Conservation (phyloP, 2,329 filamentous ascomycete species). For the Fusarium kyushuense region DNA sequence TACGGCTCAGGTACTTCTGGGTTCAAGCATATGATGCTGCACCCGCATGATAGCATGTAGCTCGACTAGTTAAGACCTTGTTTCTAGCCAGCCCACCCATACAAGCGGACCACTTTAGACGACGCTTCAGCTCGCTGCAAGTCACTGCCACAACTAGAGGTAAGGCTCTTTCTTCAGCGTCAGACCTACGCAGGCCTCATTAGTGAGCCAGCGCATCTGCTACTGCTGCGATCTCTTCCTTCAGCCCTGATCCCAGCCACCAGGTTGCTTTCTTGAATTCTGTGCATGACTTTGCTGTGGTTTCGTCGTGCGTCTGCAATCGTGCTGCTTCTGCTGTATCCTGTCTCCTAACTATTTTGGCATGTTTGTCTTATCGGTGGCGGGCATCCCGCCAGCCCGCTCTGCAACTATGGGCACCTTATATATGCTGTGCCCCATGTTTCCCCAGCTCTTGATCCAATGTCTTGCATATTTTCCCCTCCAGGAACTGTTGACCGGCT, state of each 20-base stretch:
- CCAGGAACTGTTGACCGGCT: slow-evolving; percentile 42
- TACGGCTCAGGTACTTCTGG: slow-evolving; percentile 37
- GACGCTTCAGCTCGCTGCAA: slow-evolving; percentile 33
- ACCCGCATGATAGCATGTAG: slow-evolving; percentile 7
- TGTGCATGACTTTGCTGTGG: slow-evolving; percentile 27
- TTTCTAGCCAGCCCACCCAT: slow-evolving; percentile 31
- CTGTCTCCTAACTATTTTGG: slow-evolving; percentile 7
- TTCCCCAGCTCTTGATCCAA: slow-evolving; percentile 38
- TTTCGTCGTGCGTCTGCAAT: slow-evolving; percentile 26
- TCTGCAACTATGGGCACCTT: slow-evolving; percentile 8
- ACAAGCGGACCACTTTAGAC: background rate
- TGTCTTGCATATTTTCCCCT: slow-evolving; percentile 45
- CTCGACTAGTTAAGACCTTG: slow-evolving; percentile 18
- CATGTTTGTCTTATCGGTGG: slow-evolving; percentile 19
- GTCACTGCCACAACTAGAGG: slow-evolving; percentile 18
- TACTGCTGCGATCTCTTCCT: slow-evolving; percentile 36
- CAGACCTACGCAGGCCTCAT: background rate
- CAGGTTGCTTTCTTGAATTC: slow-evolving; percentile 28
- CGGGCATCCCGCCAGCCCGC: slow-evolving; percentile 8
- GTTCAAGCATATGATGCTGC: slow-evolving; percentile 32
- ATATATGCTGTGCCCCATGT: slow-evolving; percentile 33
- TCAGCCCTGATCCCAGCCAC: slow-evolving; percentile 37
- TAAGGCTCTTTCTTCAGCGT: slow-evolving; percentile 6
- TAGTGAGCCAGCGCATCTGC: slow-evolving; percentile 23
- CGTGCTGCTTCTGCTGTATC: slow-evolving; percentile 22